phyloP scores from a whole-genome alignment of 2,329 filamentous ascomycete species.

The Paracoccidioides brasiliensis region DNA sequence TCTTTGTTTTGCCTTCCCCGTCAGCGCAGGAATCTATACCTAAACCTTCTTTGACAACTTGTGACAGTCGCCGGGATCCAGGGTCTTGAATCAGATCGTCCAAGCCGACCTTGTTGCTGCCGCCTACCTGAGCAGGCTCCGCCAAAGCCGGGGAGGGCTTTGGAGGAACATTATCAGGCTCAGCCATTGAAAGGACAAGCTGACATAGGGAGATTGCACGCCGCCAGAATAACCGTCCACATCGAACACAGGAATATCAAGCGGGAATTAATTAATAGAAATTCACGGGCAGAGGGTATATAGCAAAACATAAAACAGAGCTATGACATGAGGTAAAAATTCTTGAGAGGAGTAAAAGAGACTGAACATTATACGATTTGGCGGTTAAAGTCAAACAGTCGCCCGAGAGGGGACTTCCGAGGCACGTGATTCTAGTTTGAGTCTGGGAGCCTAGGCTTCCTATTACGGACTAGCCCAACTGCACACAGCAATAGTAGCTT shows the following conservation, averaged over 20 bases:
- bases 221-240: slow-evolving; percentile 16
- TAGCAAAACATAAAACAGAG: slow-evolving; percentile 2
- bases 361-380: neutral
- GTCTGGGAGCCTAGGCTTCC: no score
- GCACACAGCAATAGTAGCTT: no score
- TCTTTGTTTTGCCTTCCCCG: neutral
- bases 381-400: neutral
- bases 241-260: slow-evolving; percentile 13
- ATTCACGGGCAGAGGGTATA: slow-evolving; percentile 10
- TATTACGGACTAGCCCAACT: no score
- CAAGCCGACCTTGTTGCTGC: neutral
- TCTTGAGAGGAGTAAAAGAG: no score
- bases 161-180: slow-evolving; percentile 18
- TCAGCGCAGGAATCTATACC: no score
- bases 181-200: slow-evolving; percentile 31
- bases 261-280: slow-evolving; percentile 1
- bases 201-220: slow-evolving; percentile 19
- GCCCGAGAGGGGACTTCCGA: neutral
- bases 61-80: neutral
- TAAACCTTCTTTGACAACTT: neutral
- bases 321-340: neutral
- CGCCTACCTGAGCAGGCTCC: neutral
- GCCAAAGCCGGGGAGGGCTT: slow-evolving; percentile 1
- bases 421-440: neutral
- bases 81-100: neutral